Conservation (phyloP, 768 basidiomycete genomes). For the Gymnopilus dilepis region DNA sequence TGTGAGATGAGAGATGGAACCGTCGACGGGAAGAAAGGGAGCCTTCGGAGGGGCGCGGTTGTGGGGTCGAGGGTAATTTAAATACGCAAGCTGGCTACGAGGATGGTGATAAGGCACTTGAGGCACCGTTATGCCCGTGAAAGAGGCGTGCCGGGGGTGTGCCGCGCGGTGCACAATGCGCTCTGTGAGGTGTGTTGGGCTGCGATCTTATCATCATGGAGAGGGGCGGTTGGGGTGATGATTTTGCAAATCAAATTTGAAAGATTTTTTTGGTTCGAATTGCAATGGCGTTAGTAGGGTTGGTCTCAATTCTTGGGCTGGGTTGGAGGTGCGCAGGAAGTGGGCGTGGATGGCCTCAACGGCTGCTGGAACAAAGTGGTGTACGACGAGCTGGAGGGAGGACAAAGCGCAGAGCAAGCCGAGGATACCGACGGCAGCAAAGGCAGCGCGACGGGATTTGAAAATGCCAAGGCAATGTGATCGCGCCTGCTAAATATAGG, state of each 20-base stretch:
- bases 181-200: no score
- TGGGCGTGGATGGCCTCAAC: no score
- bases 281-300: neutral
- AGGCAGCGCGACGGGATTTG: neutral
- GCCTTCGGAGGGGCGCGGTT: neutral
- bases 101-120: neutral
- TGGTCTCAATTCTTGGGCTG: no score
- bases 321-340: no score
- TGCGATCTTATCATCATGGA: neutral
- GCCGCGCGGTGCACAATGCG: neutral
- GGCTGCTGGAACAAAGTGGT: no score
- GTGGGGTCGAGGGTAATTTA: neutral
- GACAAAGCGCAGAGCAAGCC: no score
- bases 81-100: neutral
- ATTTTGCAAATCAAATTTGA: neutral
- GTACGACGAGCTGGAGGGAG: neutral
- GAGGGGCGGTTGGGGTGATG: neutral
- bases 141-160: neutral
- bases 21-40: slow-evolving; percentile 2
- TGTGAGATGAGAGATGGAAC: no score
- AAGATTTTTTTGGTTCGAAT: neutral
- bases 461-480: neutral
- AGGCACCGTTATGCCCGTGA: neutral
- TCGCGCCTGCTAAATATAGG: neutral
- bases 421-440: neutral